A percentile compares a stretch with the other conserved stretches of the same genome.
Conservation (phyloP, 2,329 filamentous ascomycete species). For the Nothophoma quercina region DNA sequence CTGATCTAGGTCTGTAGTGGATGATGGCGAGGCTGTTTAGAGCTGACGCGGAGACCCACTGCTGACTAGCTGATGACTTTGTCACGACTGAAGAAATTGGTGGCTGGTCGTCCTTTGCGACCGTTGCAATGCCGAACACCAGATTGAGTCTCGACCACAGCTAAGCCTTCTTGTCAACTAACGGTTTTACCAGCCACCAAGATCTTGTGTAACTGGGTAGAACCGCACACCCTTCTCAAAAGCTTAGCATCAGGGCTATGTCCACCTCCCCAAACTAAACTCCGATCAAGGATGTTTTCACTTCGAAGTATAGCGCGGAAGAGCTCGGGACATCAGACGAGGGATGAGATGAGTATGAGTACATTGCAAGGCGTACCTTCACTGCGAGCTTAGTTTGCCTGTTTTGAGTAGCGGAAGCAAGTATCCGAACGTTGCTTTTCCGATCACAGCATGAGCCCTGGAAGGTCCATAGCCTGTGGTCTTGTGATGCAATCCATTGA, state of each 20-base stretch:
- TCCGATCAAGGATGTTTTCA: not conserved
- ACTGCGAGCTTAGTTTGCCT: too few relatives aligned
- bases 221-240: constrained; percentile 6
- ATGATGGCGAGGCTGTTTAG: not conserved
- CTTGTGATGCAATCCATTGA: too few relatives aligned
- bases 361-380: too few relatives aligned
- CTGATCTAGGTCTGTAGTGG: constrained; percentile 1
- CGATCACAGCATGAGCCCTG: too few relatives aligned
- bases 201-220: constrained; percentile 3
- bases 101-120: constrained; percentile 16
- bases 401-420: too few relatives aligned
- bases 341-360: too few relatives aligned
- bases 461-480: too few relatives aligned
- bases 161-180: constrained; percentile 14
- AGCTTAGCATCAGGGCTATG: not conserved
- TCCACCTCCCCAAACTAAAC: too few relatives aligned
- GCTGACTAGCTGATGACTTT: constrained; percentile 9
- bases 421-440: too few relatives aligned
- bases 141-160: constrained; percentile 4
- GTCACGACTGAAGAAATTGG: constrained; percentile 13
- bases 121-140: constrained; percentile 15
- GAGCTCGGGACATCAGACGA: not conserved
- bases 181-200: constrained; percentile 10
- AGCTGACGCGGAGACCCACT: constrained; percentile 4
- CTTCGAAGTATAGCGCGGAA: too few relatives aligned